These are phyloP conservation scores for Globisporangium perplexum DNA, from an alignment of 352 stramenopile genomes.

Conservation along the genomic window DNA sequence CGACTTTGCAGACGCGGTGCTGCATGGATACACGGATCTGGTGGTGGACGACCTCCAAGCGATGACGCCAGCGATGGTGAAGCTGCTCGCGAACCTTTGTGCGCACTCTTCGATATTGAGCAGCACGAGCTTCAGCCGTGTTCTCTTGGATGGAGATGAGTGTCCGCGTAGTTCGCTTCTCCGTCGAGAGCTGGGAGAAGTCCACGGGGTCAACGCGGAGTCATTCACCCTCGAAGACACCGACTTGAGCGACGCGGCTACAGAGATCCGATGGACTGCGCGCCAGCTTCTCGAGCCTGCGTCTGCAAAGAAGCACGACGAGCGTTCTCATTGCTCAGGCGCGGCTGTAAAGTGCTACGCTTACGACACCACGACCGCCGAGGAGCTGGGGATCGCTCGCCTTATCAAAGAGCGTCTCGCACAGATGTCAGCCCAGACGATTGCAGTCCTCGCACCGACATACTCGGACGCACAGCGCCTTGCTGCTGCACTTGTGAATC, in stretches of 20 bases:
- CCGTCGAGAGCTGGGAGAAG: slow-evolving; percentile 21
- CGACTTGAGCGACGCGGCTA: background rate
- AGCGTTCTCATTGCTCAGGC: background rate
- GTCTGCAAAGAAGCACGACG: background rate
- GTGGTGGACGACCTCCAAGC: slow-evolving; percentile 65
- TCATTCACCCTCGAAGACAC: background rate
- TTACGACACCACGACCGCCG: slow-evolving; percentile 16
- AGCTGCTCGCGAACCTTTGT: slow-evolving; percentile 34
- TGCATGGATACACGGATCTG: slow-evolving; percentile 52
- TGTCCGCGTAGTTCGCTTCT: slow-evolving; percentile 33
- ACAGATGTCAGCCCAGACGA: slow-evolving; percentile 4
- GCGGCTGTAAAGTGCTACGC: slow-evolving; percentile 9
- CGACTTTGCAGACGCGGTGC: slow-evolving; percentile 30
- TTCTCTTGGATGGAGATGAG: slow-evolving; percentile 21
- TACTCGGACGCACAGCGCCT: slow-evolving; percentile 33
- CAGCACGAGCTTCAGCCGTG: slow-evolving; percentile 48
- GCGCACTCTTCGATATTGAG: slow-evolving; percentile 34
- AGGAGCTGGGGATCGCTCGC: slow-evolving; percentile 15
- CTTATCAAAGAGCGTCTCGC: slow-evolving; percentile 10
- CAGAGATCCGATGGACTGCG: slow-evolving; percentile 7
- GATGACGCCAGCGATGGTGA: slow-evolving; percentile 63
- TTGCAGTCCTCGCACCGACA: slow-evolving; percentile 32
- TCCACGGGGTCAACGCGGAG: background rate
- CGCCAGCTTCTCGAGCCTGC: slow-evolving; percentile 2
- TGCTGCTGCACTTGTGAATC: slow-evolving; percentile 22